Evolutionary conservation across 2,329 filamentous ascomycete genomes (phyloP), one percentile per base, ranked within the genome.

Genomic region (Arthrocladium fulminans): DNA sequence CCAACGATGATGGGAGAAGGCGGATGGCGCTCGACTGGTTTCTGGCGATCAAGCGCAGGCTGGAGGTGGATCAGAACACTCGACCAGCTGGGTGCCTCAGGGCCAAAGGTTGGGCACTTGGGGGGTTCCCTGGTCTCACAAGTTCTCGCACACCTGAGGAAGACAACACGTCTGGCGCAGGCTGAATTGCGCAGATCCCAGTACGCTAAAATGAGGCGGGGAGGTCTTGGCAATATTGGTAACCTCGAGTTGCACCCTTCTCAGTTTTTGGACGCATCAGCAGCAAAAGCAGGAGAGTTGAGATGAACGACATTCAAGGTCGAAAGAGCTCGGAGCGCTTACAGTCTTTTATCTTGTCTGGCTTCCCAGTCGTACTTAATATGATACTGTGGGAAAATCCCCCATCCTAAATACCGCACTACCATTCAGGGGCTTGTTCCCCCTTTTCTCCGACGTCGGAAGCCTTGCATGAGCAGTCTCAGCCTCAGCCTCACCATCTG

Each of bases 181-280:
- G 24, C 32, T 39, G 22, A 38, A 37, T 27, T 41, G 45, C 50
- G 55, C 51, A 57, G 22, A 52, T 39, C 38, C 35, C 39, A 52
- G 55, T 54, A 57, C 55, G 55, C 55, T 48, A 54, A 44, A 12
- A 47, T 32, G 7, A 15, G 46, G 53, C 54, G 54, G 55, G 51
- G 55, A 54, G 55, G 55, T 48, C 54, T 56, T 53, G 54, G 55
- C 55, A 51, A 25, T 34, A 30, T 32, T 48, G 34, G 49, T 19
- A 42, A 54, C 55, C 51, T 54, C 51, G n/a, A 54, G 38, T 49
- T 12, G 24, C 22, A n/a, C 32, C 30, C n/a, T n/a, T n/a, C 50
- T 32, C 41, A 24, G 32, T 49, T 30, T 27, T 45, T 13, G 13
- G 24, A 8, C 13, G 27, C 32, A 35, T 23, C 10, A 42, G 22